Evolutionary conservation across 164 flowering plant species (phyloP), one percentile per base, ranked within the genome.

Genomic region (Vitis riparia): DNA sequence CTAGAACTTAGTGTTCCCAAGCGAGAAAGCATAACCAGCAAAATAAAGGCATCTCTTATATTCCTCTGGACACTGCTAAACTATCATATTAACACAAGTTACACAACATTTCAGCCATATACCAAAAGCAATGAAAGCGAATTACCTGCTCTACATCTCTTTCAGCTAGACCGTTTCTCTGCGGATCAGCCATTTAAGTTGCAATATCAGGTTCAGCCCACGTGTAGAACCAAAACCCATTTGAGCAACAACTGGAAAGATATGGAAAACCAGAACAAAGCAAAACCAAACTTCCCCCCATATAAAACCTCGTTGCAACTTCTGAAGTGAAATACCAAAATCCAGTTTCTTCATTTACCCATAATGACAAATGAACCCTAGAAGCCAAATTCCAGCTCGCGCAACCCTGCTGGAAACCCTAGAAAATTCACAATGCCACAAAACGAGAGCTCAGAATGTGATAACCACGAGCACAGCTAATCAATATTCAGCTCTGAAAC

Each of bases 101-200:
- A 37, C 44, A 37, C 44, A 37, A 37, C 44, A 37, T 37, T 37
- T 2, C 2, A 37, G 44, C 44, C 44, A 6, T 37, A 37, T 37
- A 3, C 44, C 44, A 3, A 37, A 37, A 37, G 5, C 58, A 48
- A 63, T 17, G 9, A 8, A n/a, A 59, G 13, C 61, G 53, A 19
- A 13, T 19, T 70, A 92, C 97, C 95, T 88, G 93, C 53, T 92
- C 97, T 19, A 82, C 69, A 76, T 90, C 92, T 81, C 89, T 87
- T 68, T 89, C 94, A 27, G 77, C 84, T 9, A 79, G 69, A 81
- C 82, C 77, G 75, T 66, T 66, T 84, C 82, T 86, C 77, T 81
- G 84, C 51, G 77, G 23, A 81, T 86, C 95, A 78, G 88, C 97
- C 97, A 92, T 92, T 86, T 84, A 88, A 74, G 78, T 82, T 70